Evolutionary conservation across 2,329 filamentous ascomycete genomes (phyloP), one percentile per base, ranked within the genome.

Genomic region (Microdochium nivale): DNA sequence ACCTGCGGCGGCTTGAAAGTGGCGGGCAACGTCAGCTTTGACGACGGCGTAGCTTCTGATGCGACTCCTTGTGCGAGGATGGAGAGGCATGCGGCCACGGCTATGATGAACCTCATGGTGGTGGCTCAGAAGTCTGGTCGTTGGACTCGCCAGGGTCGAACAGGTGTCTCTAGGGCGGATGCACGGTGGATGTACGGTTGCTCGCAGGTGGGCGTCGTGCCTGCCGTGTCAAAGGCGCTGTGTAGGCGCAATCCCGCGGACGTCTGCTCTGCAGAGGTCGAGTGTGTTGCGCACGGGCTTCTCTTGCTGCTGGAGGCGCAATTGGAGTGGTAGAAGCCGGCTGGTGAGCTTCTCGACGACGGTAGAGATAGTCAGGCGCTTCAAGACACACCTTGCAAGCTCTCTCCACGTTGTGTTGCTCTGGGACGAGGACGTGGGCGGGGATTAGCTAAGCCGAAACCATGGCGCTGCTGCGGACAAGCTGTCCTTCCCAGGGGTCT

Each of bases 1-100:
- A 91, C 88, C 67, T 90, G 88, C 14, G 91, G 87, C 51, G 92
- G 90, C 69, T 81, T 86, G 75, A 96, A 96, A 55, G 78, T 77
- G 59, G 80, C 69, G 44, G 83, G 81, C 55, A 83, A 74, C 51
- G 75, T 77, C 62, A 78, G 68, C 67, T 81, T 81, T 57, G 82
- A 79, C 52, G 79, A 75, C 59, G 78, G 72, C 53, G 70, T 62
- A 37, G 66, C 57, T 49, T 64, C 62, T 44, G 67, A 65, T 54
- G 70, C 69, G 54, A 78, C 65, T 53, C 69, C 65, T 49, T 73
- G 66, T 49, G 74, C 76, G 60, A 82, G 67, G 64, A 84, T 74
- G 64, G 81, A 81, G 58, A 79, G 69, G 62, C 83, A 73, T 59
- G 78, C 79, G 63, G 80, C 76, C 63, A 78, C 74, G 66, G 80